A percentile compares a stretch with the other conserved stretches of the same genome.
phyloP scores from a whole-genome alignment of 1,139 yeast genomes.

The Suhomyces guaymorum region DNA sequence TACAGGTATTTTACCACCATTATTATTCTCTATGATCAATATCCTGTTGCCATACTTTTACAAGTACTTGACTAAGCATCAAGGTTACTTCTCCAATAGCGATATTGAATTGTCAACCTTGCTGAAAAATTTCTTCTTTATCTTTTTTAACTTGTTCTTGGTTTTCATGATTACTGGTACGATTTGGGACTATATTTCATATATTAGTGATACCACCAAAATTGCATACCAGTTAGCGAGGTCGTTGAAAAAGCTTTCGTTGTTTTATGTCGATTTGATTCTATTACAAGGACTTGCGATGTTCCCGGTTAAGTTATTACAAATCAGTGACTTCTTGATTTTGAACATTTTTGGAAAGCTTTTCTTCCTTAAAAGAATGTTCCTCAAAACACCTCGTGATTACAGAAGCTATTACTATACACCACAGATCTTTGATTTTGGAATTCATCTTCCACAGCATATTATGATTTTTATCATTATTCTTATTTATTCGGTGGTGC shows the following conservation, averaged over 20 bases:
- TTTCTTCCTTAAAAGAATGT: conserved; percentile 51
- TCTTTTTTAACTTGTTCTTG: conserved; percentile 80
- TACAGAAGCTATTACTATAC: conserved; percentile 49
- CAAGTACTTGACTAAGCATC: conserved; percentile 64
- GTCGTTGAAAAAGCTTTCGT: conserved; percentile 66
- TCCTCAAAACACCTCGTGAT: conserved; percentile 58
- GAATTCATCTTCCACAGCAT: conserved; percentile 66
- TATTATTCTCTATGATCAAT: conserved; percentile 66
- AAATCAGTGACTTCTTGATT: conserved; percentile 60
- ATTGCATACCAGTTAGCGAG: conserved; percentile 78
- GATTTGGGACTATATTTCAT: conserved; percentile 61
- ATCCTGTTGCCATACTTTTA: conserved; percentile 74
- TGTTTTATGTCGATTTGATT: conserved; percentile 81
- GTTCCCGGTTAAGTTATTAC: conserved; percentile 72
- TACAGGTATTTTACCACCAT: conserved; percentile 55
- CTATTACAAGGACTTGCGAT: conserved; percentile 82
- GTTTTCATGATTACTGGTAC: conserved; percentile 84
- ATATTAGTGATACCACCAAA: conserved; percentile 70
- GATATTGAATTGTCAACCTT: conserved; percentile 80
- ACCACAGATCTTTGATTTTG: conserved; percentile 67
- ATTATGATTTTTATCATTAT: conserved; percentile 61
- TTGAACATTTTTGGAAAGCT: conserved; percentile 54
- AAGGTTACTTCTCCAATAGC: conserved; percentile 77
- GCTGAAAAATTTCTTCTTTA: conserved; percentile 79
- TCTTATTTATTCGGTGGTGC: conserved; percentile 61